Evolutionary conservation across 257 asterid genomes (phyloP).

Genomic region (Solanum gandarillasii): DNA sequence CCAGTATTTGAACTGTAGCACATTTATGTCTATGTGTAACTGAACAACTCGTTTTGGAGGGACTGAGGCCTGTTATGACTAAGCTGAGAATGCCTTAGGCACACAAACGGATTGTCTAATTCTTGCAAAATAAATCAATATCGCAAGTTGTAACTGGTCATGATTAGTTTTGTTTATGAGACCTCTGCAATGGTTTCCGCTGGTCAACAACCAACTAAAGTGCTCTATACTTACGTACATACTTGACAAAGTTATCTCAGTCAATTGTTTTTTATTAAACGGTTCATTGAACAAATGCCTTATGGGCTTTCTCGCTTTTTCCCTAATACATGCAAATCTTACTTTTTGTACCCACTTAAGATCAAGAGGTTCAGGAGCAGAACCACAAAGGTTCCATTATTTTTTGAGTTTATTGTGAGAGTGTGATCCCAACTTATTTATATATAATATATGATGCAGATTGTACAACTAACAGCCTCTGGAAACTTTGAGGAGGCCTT

Average conservation of each 20-base stretch:
- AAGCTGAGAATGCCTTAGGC: not conserved
- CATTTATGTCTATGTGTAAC: not conserved
- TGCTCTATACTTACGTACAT: not conserved
- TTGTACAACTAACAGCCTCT: constrained; percentile 95
- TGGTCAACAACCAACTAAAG: not conserved
- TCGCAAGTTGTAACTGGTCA: not conserved
- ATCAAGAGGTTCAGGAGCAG: not conserved
- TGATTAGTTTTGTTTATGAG: not conserved
- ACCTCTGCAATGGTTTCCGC: not conserved
- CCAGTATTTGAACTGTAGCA: not conserved
- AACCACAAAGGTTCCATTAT: not conserved
- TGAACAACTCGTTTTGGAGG: not conserved
- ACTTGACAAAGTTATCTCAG: not conserved
- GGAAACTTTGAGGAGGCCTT: constrained; percentile 98
- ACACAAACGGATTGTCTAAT: not conserved
- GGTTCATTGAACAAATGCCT: not conserved
- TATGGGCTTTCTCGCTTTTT: not conserved
- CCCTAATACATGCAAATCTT: not conserved
- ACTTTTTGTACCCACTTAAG: not conserved
- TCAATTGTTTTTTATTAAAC: not conserved
- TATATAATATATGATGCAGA: constrained; percentile 41
- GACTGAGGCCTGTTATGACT: not conserved
- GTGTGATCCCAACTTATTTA: constrained; percentile 3
- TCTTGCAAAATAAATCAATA: not conserved
- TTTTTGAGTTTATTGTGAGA: not conserved